These are phyloP conservation scores for Colletotrichum sp. DNA, from an alignment of 2,329 filamentous ascomycete genomes.

Conservation along the genomic window DNA sequence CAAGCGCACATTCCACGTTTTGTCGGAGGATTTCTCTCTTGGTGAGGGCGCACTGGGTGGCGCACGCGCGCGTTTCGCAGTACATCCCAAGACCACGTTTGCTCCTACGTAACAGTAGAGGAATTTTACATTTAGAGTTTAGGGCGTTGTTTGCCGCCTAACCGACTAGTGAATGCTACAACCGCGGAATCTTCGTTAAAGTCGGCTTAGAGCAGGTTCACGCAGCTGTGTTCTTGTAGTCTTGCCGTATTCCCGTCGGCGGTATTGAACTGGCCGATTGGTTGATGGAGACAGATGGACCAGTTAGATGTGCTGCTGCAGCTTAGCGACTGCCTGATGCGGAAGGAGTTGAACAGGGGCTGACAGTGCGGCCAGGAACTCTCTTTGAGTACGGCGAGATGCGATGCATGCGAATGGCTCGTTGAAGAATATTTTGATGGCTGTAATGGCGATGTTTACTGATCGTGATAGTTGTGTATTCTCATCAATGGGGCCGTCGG, in stretches of 20 bases:
- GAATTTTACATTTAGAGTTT: background rate
- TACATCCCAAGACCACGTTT: background rate
- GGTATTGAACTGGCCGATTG: background rate
- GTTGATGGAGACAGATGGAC: background rate
- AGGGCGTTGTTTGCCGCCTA: background rate
- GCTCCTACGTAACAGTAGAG: background rate
- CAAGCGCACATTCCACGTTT: background rate
- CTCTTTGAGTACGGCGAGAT: background rate
- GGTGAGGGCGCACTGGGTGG: background rate
- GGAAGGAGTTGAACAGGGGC: background rate
- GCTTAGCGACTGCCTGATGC: background rate
- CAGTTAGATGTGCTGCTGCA: background rate
- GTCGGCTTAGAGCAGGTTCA: background rate
- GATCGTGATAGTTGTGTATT: background rate
- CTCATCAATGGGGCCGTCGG: background rate
- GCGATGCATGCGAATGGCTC: background rate
- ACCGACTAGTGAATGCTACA: background rate
- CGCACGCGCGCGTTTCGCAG: background rate
- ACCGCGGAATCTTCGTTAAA: background rate
- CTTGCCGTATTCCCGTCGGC: background rate
- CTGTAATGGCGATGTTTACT: rapidly evolving
- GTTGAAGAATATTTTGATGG: rapidly evolving
- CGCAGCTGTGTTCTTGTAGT: background rate
- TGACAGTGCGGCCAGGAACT: rapidly evolving
- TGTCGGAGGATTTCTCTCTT: background rate